Percentiles rank a stretch among this genome's conserved stretches.
These are phyloP conservation scores for Plasmodium adleri DNA, from an alignment of 169 alveolate genomes.

Conservation along the genomic window DNA sequence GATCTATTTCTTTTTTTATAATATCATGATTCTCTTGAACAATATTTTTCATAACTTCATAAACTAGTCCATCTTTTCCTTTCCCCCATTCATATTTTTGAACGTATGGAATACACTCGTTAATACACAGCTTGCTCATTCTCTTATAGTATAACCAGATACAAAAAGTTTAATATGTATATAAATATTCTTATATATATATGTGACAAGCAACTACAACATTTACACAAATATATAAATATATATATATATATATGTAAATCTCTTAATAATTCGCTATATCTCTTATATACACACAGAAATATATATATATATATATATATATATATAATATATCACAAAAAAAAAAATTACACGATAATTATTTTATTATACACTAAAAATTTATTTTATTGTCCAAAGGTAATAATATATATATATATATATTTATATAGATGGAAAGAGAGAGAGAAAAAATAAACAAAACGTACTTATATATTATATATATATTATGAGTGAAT, in stretches of 20 bases:
- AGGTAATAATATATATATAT: no score
- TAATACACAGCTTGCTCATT: conserved; percentile 47
- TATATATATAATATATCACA: no score
- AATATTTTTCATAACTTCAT: conserved; percentile 54
- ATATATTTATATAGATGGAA: no score
- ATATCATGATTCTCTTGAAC: conserved; percentile 35
- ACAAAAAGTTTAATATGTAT: neutral
- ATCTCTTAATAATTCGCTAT: no score
- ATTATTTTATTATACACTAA: no score
- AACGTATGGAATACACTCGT: conserved; percentile 62
- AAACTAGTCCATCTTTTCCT: conserved; percentile 65
- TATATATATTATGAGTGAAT: no score
- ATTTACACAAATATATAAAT: neutral
- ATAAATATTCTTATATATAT: neutral
- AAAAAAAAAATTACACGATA: no score
- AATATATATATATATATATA: no score
- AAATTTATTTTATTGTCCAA: no score
- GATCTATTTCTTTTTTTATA: conserved; percentile 39
- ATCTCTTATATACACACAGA: no score
- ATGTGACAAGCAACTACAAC: neutral
- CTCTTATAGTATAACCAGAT: conserved; percentile 25
- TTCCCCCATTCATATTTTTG: conserved; percentile 67
- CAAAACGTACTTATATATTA: no score
- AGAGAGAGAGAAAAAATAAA: no score
- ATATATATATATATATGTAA: conserved; percentile 8